Base-by-base conservation (phyloP, 225 moss, liverwort and hornwort species). In the Bryoerythrophyllum caledonicum region DNA sequence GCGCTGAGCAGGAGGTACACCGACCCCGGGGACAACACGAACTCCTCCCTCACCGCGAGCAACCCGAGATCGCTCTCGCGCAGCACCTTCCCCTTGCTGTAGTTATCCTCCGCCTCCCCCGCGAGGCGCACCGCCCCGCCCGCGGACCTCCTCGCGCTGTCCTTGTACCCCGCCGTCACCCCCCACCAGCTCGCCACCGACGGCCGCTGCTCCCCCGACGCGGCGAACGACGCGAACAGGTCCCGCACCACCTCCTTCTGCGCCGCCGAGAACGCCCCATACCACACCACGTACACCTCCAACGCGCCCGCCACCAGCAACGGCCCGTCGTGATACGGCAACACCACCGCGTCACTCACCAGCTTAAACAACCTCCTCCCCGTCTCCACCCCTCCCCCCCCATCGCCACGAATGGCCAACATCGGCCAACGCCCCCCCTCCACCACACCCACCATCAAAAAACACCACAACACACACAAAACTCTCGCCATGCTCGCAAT, bases 141-240 rank as follows among this genome's bases (percentile, higher is more conserved):
- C 0, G 85, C 80, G 0, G 70, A 11, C 30, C 75, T 75, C 67
- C 85, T 85, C 80, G 81, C 78, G 76, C 28, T 85, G 46, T 88
- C 88, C 76, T 88, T 88, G 76, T 88, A 88, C 0, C 76, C 78
- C 34, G 82, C 73, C 0, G 79, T 88, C 58, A 78, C 78, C 58
- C 75, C 83, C 88, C 88, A 88, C 88, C 88, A 88, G 78, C 85
- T 85, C 63, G 83, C 85, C 13, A 88, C 85, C 0, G 88, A 88
- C 6, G 88, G 83, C 26, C 78, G 82, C 0, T 66, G 74, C 11
- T 20, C 77, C 37, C 70, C 82, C 0, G 72, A 70, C 8, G 15
- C 61, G 41, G 12, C 66, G 17, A 88, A 85, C 20, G 83, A 85
- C 1, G 79, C 65, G 25, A 88, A 83, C 76, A 88, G 82, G 72